A percentile compares a stretch with the other conserved stretches of the same genome.
These are phyloP conservation scores for Nephelium lappaceum DNA, from an alignment of 345 rosid species.

Conservation along the genomic window DNA sequence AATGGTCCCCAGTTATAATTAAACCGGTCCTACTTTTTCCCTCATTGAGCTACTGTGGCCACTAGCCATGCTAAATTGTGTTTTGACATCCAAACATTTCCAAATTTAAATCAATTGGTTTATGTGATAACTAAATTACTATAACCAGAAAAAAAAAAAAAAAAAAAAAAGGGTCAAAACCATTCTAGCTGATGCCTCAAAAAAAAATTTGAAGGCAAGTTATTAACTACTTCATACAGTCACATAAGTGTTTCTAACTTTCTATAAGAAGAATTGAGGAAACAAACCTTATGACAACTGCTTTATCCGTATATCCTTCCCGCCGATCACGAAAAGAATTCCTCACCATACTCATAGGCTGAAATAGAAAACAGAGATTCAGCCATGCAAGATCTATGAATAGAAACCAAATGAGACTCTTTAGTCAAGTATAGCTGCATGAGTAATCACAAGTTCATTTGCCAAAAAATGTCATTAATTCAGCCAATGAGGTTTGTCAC, in stretches of 20 bases:
- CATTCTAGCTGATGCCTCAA: neutral
- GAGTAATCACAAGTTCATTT: neutral
- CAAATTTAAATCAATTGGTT: neutral
- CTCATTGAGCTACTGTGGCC: neutral
- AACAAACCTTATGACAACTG: conserved; percentile 78
- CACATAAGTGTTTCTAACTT: neutral
- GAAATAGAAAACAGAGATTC: conserved; percentile 40
- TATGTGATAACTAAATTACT: neutral
- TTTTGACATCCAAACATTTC: neutral
- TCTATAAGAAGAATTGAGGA: neutral
- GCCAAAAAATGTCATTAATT: neutral
- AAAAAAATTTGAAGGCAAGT: neutral
- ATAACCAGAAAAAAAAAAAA: too few relatives aligned
- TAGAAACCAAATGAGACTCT: conserved; percentile 4
- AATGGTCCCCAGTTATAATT: neutral
- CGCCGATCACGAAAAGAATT: conserved; percentile 79
- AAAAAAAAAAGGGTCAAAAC: too few relatives aligned
- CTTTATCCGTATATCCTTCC: conserved; percentile 88
- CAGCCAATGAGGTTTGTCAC: neutral
- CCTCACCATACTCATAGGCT: conserved; percentile 89
- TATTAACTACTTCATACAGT: neutral
- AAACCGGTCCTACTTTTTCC: neutral
- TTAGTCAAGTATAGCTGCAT: neutral
- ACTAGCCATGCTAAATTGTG: neutral
- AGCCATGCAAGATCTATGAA: conserved; percentile 26